Base-by-base conservation (phyloP, 306 rosid species). In the Arachis stenosperma region DNA sequence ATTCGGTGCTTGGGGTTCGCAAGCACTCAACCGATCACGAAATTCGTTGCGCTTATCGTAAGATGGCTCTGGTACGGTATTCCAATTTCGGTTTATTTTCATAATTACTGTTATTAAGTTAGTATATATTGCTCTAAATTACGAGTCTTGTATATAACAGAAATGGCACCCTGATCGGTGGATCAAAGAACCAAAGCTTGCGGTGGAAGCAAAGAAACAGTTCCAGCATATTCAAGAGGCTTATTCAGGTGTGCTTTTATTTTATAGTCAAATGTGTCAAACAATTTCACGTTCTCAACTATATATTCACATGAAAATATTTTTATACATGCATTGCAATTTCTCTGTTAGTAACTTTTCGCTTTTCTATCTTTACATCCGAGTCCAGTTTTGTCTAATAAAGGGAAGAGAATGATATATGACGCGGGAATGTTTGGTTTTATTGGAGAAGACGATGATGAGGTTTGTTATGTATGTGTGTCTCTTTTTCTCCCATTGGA, bases 391-490 rank as follows among this genome's bases (percentile, higher is more conserved):
- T 77, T 80, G 75, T 84, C 87, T 5, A 75, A 77, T 53, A 76
- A 80, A 68, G 67, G 80, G 60, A 79, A 84, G 82, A 80, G 75
- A 69, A 68, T 46, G 22, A 63, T 80, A 11, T 84, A 84, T 48
- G 87, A 84, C 9, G 84, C 87, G 36, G 87, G 84, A 39, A 64
- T 84, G 78, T 76, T 76, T 69, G 82, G 84, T 70, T 62, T 80
- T 3, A 51, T 68, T 43, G 84, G 71, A 58, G 87, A 84, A 54
- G 82, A 84, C 44, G 82, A 83, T 2, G 83, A 83, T 6, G 81
- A 79, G 66, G 84, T 75, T 51, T 9, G 76, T 83, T 68, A 3
- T 37, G 8, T 44, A 2, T 46, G 11, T 46, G 13, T 12, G 1
- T 46, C 8, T 46, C 12, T 46, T 12, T 46, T 46, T 46, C n/a